Percentiles rank a stretch among this genome's conserved stretches.
Evolutionary conservation across 306 rosid genomes (phyloP).

Genomic region (Glycine latifolia): DNA sequence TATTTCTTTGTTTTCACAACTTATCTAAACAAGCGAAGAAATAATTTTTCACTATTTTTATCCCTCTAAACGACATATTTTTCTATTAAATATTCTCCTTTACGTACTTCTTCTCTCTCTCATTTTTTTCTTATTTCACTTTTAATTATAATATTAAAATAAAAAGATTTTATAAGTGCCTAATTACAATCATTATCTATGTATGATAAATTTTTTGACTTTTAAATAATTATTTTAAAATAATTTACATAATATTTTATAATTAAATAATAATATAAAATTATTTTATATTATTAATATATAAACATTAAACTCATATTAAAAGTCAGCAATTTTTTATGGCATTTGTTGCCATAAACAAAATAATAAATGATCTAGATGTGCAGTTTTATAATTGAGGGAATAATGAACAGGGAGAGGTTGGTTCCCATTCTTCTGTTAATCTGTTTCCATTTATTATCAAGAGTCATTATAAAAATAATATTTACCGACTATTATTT

Average conservation of each 20-base stretch:
- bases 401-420: not conserved
- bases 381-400: conserved; percentile 9
- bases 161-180: no score
- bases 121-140: not conserved
- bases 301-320: not conserved
- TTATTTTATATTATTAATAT: not conserved
- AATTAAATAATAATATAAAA: no score
- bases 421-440: not conserved
- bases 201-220: no score
- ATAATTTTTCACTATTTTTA: not conserved
- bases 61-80: not conserved
- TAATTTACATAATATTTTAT: no score
- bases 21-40: not conserved
- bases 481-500: not conserved
- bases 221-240: no score
- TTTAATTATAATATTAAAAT: not conserved
- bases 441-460: no score
- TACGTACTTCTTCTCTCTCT: no score
- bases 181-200: no score
- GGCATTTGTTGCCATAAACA: conserved; percentile 5
- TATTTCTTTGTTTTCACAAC: not conserved
- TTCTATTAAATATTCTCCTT: no score
- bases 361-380: not conserved
- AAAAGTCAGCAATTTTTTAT: conserved; percentile 2
- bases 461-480: not conserved